Base-by-base conservation (phyloP, 495 filamentous ascomycete genomes). In the Beverwykella pulmonaria region DNA sequence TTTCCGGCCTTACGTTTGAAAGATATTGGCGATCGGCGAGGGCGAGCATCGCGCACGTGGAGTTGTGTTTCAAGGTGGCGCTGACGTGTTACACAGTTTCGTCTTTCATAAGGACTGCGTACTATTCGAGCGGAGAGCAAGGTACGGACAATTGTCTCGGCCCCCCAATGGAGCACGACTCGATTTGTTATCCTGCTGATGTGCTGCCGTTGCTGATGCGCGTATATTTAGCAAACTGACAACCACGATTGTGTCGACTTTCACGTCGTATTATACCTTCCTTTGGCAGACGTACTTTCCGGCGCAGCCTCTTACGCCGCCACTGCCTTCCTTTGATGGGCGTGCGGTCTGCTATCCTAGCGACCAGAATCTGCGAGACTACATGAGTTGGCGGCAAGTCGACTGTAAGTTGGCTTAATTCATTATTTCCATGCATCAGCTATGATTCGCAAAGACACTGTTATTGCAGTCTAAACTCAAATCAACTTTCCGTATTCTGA, bases 371-470 rank as follows among this genome's bases (percentile, higher is more conserved):
- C 73, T 98, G 61, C 83, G 92, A 44, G 94, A 98, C 75, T 98
- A 98, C 75, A 86, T 98, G 85, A 92, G 90, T 71, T 98, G 94
- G 94, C 82, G 94, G 67, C 94, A 98, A 77, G 94, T 90, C 34
- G 94, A 98, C 75, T 98, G 93, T 95, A 74, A 75, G 88, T 78
- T 58, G 30, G 22, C 65, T 41, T 34, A 17, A 3, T 67, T 53
- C 46, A 68, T 32, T 10, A n/a, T 54, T 7, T 15, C 23, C 1
- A 47, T 26, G 26, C 20, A 15, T n/a, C n/a, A n/a, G n/a, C n/a
- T n/a, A n/a, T n/a, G n/a, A n/a, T 52, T 26, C 17, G 32, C 12
- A 5, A 5, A 34, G 5, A 6, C 12, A 6, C 12, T 34, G 5
- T 34, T 34, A 12, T 34, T 12, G 12, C 12, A 12, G 6, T 6